Conservation (phyloP, 805 yeast species). For the Teunomyces pallodes region DNA sequence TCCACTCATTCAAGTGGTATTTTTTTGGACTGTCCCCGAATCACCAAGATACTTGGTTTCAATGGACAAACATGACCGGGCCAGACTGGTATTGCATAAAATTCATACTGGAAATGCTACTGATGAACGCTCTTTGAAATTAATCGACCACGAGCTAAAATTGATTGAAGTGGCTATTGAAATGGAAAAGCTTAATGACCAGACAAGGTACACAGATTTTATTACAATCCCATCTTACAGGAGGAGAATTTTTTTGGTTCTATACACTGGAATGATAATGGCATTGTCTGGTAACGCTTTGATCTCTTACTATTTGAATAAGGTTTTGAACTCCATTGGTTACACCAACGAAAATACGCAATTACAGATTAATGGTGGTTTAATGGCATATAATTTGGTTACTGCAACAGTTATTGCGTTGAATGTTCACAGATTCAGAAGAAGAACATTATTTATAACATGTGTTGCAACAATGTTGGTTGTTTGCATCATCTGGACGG, state of each 20-base stretch:
- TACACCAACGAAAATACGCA: slow-evolving; percentile 25
- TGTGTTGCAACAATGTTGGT: slow-evolving; percentile 36
- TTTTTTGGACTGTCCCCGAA: slow-evolving; percentile 33
- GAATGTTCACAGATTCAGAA: background rate
- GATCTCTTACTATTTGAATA: slow-evolving; percentile 5
- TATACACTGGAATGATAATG: slow-evolving; percentile 3
- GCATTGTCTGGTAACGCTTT: slow-evolving; percentile 7
- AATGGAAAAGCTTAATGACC: background rate
- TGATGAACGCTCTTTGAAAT: slow-evolving; percentile 5
- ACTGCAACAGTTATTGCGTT: background rate
- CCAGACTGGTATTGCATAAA: slow-evolving; percentile 9
- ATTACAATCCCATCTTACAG: slow-evolving; percentile 22
- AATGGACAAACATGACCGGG: slow-evolving; percentile 14
- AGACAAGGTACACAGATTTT: slow-evolving; percentile 2
- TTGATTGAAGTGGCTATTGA: slow-evolving; percentile 6
- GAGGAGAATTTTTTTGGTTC: background rate
- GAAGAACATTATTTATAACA: slow-evolving; percentile 6
- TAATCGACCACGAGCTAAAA: slow-evolving; percentile 6
- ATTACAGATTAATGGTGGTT: slow-evolving; percentile 8
- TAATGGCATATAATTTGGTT: background rate
- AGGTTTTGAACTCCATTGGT: slow-evolving; percentile 4
- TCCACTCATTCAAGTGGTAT: slow-evolving; percentile 40
- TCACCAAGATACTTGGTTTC: slow-evolving; percentile 24
- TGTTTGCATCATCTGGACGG: slow-evolving; percentile 42
- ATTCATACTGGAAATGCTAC: slow-evolving; percentile 14